Percentiles rank a stretch among this genome's conserved stretches.
Evolutionary conservation across 257 asterid species (phyloP).

Genomic region (Henckelia pumila): DNA sequence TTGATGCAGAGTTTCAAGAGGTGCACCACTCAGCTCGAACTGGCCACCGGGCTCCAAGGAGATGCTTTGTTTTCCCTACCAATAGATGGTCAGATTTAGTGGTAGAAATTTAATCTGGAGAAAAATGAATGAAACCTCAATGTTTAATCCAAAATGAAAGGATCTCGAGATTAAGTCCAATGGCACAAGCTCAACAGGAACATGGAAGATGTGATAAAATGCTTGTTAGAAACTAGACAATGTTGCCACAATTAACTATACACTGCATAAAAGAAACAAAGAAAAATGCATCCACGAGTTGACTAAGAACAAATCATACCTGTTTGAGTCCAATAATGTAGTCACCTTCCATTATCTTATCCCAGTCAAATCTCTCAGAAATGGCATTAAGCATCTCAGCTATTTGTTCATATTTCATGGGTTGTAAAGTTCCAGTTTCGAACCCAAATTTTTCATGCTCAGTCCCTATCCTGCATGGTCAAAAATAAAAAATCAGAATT

Average conservation of each 20-base stretch:
- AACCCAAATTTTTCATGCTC: conserved; percentile 98
- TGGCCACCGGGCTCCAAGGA: conserved; percentile 99
- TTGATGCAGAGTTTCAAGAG: conserved; percentile 93
- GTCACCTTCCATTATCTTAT: conserved; percentile 91
- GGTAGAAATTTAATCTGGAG: neutral
- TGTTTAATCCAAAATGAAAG: neutral
- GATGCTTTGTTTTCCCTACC: conserved; percentile 90
- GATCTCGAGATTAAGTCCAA: conserved; percentile 2
- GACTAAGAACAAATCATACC: conserved; percentile 37
- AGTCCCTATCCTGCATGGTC: conserved; percentile 80
- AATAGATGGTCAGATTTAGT: conserved; percentile 15
- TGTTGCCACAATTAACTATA: neutral
- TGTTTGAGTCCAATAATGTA: conserved; percentile 88
- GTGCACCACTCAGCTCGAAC: conserved; percentile 98
- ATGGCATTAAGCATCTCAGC: conserved; percentile 76
- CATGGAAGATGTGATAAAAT: neutral
- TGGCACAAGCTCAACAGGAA: neutral
- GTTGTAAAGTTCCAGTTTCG: conserved; percentile 65
- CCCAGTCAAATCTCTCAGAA: conserved; percentile 99
- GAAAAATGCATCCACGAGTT: conserved; percentile 4
- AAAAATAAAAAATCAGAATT: neutral
- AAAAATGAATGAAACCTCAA: conserved; percentile 8
- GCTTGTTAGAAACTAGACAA: neutral
- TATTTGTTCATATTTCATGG: conserved; percentile 91
- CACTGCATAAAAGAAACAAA: conserved; percentile 9